phyloP scores from a whole-genome alignment of 2,329 filamentous ascomycete genomes.

The Cercospora zeina region DNA sequence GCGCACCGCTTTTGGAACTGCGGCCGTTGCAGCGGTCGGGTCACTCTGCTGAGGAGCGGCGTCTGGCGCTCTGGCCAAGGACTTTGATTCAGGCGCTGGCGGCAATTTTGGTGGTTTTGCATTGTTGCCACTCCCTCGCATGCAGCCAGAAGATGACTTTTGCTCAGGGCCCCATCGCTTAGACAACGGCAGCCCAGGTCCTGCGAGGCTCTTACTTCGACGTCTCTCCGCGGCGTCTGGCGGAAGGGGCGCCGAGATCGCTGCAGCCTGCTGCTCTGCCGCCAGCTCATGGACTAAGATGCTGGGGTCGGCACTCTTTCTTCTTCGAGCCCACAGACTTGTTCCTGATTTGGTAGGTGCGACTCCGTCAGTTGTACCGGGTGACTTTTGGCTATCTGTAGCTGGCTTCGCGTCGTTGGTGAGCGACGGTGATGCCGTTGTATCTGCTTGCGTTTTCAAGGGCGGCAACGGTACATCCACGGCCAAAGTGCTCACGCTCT shows the following conservation, averaged over 20 bases:
- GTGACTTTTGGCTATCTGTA: neutral
- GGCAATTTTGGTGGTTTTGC: neutral
- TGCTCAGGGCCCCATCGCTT: slow-evolving; percentile 11
- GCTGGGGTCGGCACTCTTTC: neutral
- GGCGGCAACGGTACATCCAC: neutral
- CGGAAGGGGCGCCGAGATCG: slow-evolving; percentile 9
- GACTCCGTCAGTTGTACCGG: neutral
- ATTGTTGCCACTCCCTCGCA: neutral
- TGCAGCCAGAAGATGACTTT: slow-evolving; percentile 7
- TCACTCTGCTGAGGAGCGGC: slow-evolving; percentile 42
- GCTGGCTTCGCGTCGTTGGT: neutral
- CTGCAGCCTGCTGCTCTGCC: slow-evolving; percentile 13
- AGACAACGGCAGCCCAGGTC: slow-evolving; percentile 5
- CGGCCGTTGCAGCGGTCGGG: slow-evolving; percentile 31
- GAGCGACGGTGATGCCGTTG: neutral
- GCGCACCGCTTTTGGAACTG: slow-evolving; percentile 10
- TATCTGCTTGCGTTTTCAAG: neutral
- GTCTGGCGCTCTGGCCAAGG: slow-evolving; percentile 46
- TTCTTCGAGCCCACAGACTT: neutral
- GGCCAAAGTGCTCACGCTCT: neutral
- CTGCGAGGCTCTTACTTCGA: slow-evolving; percentile 25
- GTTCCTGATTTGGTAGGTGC: neutral
- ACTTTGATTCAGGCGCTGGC: slow-evolving; percentile 41
- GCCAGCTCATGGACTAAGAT: neutral
- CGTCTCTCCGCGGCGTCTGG: slow-evolving; percentile 9